These are phyloP conservation scores for Maudiozyma humilis DNA, from an alignment of 1,139 yeast species.

Conservation along the genomic window DNA sequence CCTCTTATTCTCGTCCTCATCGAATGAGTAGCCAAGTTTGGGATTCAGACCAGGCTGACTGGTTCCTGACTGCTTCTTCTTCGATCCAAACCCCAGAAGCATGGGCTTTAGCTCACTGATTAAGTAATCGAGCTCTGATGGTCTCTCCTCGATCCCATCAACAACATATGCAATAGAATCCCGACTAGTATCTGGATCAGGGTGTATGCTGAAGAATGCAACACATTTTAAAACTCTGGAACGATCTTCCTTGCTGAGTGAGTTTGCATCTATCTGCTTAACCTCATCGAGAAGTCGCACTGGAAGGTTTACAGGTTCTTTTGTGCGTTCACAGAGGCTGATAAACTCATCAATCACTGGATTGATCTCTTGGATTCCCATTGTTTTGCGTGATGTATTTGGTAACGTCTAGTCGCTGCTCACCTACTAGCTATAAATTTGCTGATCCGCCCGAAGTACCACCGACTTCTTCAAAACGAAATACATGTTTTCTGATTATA, in stretches of 20 bases:
- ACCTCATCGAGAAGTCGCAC: not conserved
- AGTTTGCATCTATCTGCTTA: not conserved
- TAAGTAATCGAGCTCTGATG: not conserved
- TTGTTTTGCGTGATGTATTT: not conserved
- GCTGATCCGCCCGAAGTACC: not conserved
- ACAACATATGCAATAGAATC: not conserved
- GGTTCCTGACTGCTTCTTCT: not conserved
- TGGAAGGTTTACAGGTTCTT: not conserved
- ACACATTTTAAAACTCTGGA: not conserved
- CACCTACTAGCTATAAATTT: not conserved
- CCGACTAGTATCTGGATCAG: not conserved
- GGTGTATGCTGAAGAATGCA: constrained; percentile 1
- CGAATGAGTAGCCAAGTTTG: constrained; percentile 9
- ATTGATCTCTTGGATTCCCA: not conserved
- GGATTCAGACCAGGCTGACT: constrained; percentile 14
- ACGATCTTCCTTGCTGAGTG: not conserved
- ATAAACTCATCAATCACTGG: not conserved
- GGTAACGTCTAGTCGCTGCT: not conserved
- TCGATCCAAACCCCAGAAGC: constrained; percentile 9
- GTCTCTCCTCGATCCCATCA: not conserved
- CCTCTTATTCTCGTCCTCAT: constrained; percentile 18
- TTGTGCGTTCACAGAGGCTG: not conserved
- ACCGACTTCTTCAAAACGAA: not conserved
- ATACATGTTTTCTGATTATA: not conserved
- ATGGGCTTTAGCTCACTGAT: constrained; percentile 4